phyloP scores from a whole-genome alignment of 768 basidiomycete genomes.

The Hemileccinum rubropunctum region DNA sequence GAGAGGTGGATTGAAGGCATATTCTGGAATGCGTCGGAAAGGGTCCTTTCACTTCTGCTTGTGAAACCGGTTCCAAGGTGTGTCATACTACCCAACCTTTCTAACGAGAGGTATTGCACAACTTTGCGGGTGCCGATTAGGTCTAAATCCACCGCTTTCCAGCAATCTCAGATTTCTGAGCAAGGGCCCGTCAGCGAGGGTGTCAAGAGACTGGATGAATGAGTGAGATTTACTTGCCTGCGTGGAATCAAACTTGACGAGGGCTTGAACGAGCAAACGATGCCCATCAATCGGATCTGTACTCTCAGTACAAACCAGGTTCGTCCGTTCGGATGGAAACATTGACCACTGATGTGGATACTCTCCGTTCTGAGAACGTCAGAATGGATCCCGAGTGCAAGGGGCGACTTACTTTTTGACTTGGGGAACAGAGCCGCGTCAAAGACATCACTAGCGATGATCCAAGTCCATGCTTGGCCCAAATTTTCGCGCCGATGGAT shows the following conservation, averaged over 20 bases:
- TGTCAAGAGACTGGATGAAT: conserved; percentile 37
- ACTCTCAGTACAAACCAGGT: conserved; percentile 50
- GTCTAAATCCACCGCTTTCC: conserved; percentile 14
- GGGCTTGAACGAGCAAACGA: conserved; percentile 59
- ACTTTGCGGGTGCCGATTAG: conserved; percentile 35
- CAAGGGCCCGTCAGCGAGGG: conserved; percentile 5
- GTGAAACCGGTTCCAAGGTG: conserved; percentile 58
- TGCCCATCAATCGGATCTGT: conserved; percentile 49
- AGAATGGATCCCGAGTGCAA: not conserved
- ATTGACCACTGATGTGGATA: conserved; percentile 48
- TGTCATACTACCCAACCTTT: conserved; percentile 70
- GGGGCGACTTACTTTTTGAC: conserved; percentile 10
- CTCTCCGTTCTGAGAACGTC: conserved; percentile 8
- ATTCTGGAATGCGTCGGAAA: no score
- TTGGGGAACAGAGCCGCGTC: conserved; percentile 22
- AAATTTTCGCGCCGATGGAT: conserved; percentile 33
- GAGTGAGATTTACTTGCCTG: conserved; percentile 47
- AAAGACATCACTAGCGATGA: conserved; percentile 35
- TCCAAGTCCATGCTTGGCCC: conserved; percentile 36
- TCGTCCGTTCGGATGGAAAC: conserved; percentile 60
- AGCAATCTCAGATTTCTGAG: conserved; percentile 36
- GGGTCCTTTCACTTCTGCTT: no score
- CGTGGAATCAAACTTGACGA: conserved; percentile 68
- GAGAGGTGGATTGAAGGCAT: no score
- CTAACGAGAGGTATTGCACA: conserved; percentile 43